Conservation (phyloP, 2,329 filamentous ascomycete species). For the Aspergillus sp. region DNA sequence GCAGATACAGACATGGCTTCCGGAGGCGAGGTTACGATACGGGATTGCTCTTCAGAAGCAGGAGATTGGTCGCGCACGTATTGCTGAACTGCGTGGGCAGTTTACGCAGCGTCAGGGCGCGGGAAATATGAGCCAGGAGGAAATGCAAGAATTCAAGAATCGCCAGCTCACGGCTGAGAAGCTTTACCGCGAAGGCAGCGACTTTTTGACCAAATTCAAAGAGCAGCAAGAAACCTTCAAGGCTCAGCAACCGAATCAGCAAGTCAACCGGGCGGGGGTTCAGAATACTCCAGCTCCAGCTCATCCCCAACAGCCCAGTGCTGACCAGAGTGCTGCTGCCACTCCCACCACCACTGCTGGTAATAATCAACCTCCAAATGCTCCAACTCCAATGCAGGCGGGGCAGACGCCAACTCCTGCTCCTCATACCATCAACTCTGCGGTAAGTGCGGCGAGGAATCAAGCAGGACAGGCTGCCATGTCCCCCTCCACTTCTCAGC, state of each 20-base stretch:
- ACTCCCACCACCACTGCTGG: constrained; percentile 3
- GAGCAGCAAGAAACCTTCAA: constrained; percentile 45
- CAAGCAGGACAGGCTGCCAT: constrained; percentile 33
- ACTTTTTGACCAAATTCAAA: constrained; percentile 45
- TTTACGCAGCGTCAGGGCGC: constrained; percentile 32
- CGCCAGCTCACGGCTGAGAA: constrained; percentile 37
- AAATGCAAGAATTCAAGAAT: constrained; percentile 39
- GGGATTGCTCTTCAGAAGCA: constrained; percentile 46
- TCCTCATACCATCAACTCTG: constrained; percentile 45
- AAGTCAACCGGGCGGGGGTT: constrained; percentile 17
- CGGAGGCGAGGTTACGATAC: constrained; percentile 43
- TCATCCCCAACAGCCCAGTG: constrained; percentile 13
- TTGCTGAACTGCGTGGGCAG: constrained; percentile 37
- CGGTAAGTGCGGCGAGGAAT: constrained; percentile 40
- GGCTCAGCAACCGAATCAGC: constrained; percentile 28
- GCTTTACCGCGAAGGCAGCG: constrained; percentile 39
- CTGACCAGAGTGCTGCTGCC: constrained; percentile 10
- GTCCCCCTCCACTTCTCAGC: constrained; percentile 31
- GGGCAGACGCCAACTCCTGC: constrained; percentile 33
- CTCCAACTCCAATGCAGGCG: constrained; percentile 24
- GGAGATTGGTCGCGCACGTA: constrained; percentile 41
- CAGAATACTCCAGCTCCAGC: constrained; percentile 10
- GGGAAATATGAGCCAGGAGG: constrained; percentile 37
- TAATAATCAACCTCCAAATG: constrained; percentile 17
- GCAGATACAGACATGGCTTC: constrained; percentile 41